Conservation (phyloP, 305 asterid species). For the Fraxinus greggii region DNA sequence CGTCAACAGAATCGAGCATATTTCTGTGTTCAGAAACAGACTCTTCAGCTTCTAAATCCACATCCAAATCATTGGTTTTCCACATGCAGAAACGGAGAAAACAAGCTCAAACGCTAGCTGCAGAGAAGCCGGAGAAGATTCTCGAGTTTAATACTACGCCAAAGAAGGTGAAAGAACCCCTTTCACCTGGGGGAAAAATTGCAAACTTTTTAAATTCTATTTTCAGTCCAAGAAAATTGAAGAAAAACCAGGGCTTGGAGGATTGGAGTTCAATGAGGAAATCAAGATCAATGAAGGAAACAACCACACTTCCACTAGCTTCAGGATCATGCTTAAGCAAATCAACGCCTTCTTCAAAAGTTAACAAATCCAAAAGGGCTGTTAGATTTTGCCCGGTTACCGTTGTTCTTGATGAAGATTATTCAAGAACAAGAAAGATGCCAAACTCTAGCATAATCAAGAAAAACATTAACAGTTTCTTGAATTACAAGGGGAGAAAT, state of each 20-base stretch:
- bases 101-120: constrained; percentile 5
- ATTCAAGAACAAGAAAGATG: constrained; percentile 25
- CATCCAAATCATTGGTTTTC: constrained; percentile 36
- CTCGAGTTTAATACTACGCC: constrained; percentile 22
- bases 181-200: constrained; percentile 75
- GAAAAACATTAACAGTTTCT: constrained; percentile 48
- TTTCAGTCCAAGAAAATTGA: constrained; percentile 61
- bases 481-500: constrained; percentile 32
- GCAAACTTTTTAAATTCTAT: constrained; percentile 66
- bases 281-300: constrained; percentile 66
- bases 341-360: constrained; percentile 37
- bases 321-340: constrained; percentile 55
- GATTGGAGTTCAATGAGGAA: constrained; percentile 59
- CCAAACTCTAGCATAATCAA: constrained; percentile 41
- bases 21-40: constrained; percentile 30
- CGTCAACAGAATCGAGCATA: constrained; percentile 63
- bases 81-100: constrained; percentile 12
- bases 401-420: constrained; percentile 50
- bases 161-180: constrained; percentile 74
- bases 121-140: constrained; percentile 20
- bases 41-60: constrained; percentile 40
- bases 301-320: constrained; percentile 38
- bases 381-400: constrained; percentile 74
- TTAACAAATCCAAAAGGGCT: constrained; percentile 59
- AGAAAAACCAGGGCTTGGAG: constrained; percentile 41